phyloP scores from a whole-genome alignment of 2,329 filamentous ascomycete genomes.

The Huntiella abstrusa region DNA sequence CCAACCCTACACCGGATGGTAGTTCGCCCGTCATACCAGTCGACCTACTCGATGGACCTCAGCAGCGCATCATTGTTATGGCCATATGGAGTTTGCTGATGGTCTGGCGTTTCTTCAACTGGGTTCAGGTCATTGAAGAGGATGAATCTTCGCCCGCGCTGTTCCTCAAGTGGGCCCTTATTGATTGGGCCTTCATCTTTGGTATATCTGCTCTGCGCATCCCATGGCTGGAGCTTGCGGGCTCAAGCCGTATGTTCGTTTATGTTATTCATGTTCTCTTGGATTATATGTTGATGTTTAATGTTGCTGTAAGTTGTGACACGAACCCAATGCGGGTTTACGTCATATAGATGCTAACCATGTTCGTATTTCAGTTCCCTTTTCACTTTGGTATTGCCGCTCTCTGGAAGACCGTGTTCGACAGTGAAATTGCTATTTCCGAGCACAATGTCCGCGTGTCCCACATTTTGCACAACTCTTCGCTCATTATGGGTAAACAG shows the following conservation, averaged over 20 bases:
- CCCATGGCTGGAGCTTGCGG: slow-evolving; percentile 89
- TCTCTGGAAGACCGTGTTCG: slow-evolving; percentile 66
- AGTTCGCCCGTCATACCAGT: slow-evolving; percentile 57
- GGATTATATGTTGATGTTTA: slow-evolving; percentile 84
- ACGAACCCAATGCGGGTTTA: neutral
- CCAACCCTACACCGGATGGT: slow-evolving; percentile 14
- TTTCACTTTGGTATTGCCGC: slow-evolving; percentile 54
- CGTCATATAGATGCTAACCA: neutral
- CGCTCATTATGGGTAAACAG: slow-evolving; percentile 85
- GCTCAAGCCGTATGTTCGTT: slow-evolving; percentile 48
- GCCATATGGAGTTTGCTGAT: slow-evolving; percentile 60
- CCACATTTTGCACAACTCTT: slow-evolving; percentile 75
- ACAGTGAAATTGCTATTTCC: slow-evolving; percentile 83
- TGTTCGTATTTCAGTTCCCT: slow-evolving; percentile 36
- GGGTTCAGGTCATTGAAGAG: slow-evolving; percentile 56
- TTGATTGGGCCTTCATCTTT: slow-evolving; percentile 77
- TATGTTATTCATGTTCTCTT: slow-evolving; percentile 54
- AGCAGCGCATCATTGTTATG: slow-evolving; percentile 72
- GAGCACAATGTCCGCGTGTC: slow-evolving; percentile 80
- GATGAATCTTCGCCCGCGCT: slow-evolving; percentile 75
- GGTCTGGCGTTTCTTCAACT: slow-evolving; percentile 78
- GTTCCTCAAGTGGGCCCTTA: slow-evolving; percentile 81
- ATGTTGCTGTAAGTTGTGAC: slow-evolving; percentile 46
- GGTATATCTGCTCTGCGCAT: slow-evolving; percentile 73
- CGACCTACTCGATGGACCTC: slow-evolving; percentile 68